phyloP scores from a whole-genome alignment of 306 rosid species.

The Arachis stenosperma region DNA sequence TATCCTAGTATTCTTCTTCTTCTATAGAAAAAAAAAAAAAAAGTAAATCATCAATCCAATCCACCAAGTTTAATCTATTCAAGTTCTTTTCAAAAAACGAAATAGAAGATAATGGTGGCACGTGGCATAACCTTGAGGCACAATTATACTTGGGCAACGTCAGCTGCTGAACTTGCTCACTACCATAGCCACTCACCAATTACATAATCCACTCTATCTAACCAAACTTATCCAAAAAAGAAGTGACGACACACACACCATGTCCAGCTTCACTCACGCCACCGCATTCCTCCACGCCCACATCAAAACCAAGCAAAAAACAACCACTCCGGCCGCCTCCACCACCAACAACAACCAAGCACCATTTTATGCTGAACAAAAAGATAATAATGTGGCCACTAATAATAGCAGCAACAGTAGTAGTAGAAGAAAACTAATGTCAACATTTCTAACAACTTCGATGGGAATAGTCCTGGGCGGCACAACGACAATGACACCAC shows the following conservation, averaged over 20 bases:
- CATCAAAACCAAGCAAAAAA: slow-evolving; percentile 47
- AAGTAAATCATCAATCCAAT: no score
- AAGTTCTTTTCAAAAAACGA: no score
- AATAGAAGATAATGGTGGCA: no score
- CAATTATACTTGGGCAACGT: no score
- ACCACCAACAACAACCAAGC: slow-evolving; percentile 22
- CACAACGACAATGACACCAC: background rate
- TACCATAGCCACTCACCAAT: no score
- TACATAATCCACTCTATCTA: no score
- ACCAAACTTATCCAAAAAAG: no score
- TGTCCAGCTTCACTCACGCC: slow-evolving; percentile 70
- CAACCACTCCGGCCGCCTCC: background rate
- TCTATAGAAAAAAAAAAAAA: no score
- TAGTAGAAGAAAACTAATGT: slow-evolving; percentile 55
- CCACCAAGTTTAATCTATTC: no score
- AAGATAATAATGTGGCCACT: background rate
- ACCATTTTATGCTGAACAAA: slow-evolving; percentile 26
- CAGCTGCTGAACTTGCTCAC: no score
- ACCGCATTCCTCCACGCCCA: slow-evolving; percentile 58
- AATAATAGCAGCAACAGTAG: background rate
- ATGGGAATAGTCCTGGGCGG: slow-evolving; percentile 38
- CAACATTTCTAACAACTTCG: slow-evolving; percentile 55
- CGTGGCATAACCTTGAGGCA: no score
- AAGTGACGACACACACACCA: slow-evolving; percentile 23
- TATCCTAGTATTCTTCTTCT: no score